These are phyloP conservation scores for Kwoniella shandongensis DNA, from an alignment of 768 basidiomycete species.

Conservation along the genomic window DNA sequence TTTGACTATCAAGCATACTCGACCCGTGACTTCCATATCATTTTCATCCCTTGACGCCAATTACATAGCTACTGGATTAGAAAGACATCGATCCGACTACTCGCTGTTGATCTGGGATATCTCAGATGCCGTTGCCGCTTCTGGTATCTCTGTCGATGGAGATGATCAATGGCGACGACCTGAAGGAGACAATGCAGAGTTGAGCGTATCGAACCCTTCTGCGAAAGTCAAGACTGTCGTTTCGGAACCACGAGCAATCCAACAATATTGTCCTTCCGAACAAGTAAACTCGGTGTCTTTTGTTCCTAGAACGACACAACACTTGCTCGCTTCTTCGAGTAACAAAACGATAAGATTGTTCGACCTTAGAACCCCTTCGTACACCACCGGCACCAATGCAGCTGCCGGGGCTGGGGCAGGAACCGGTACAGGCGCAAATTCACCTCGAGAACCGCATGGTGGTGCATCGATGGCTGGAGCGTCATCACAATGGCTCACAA, in stretches of 20 bases:
- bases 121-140: slow-evolving; percentile 21
- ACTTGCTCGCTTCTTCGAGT: slow-evolving; percentile 35
- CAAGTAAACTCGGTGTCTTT: slow-evolving; percentile 40
- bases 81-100: slow-evolving; percentile 44
- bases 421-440: neutral
- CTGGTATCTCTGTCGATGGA: slow-evolving; percentile 19
- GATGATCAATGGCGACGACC: slow-evolving; percentile 23
- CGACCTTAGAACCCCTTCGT: slow-evolving; percentile 39
- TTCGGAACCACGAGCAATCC: slow-evolving; percentile 34
- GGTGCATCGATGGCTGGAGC: slow-evolving; percentile 11
- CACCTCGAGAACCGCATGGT: slow-evolving; percentile 12
- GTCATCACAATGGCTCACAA: slow-evolving; percentile 31
- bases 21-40: slow-evolving; percentile 37
- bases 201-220: slow-evolving; percentile 31
- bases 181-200: slow-evolving; percentile 11
- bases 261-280: slow-evolving; percentile 45
- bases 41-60: slow-evolving; percentile 40
- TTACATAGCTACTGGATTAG: slow-evolving; percentile 43
- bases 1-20: slow-evolving; percentile 34
- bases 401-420: too few relatives aligned
- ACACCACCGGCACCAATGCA: slow-evolving; percentile 1
- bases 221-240: slow-evolving; percentile 15
- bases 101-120: slow-evolving; percentile 48
- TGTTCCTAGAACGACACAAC: slow-evolving; percentile 19
- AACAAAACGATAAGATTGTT: slow-evolving; percentile 37